These are phyloP conservation scores for Lizonia empirigonia DNA, from an alignment of 2,329 filamentous ascomycete species.

Conservation along the genomic window DNA sequence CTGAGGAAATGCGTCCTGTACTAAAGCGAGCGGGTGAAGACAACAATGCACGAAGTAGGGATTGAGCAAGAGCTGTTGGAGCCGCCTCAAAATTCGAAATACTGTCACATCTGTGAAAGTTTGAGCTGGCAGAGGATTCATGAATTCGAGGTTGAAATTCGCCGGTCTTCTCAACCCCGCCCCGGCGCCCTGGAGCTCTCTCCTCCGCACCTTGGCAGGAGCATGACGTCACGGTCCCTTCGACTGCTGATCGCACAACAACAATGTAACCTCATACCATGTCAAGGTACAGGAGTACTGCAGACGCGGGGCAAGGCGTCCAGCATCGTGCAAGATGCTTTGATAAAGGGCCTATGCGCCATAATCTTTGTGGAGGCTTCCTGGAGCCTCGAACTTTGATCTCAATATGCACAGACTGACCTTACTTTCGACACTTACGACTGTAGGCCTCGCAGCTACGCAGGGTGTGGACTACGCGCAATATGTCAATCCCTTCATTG, in stretches of 20 bases:
- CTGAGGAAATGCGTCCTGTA: too few relatives aligned
- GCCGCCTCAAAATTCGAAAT: too few relatives aligned
- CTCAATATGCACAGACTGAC: neutral
- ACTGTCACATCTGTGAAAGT: too few relatives aligned
- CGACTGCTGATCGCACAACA: neutral
- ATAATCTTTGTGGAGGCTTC: neutral
- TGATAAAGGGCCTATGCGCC: neutral
- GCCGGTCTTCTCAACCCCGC: neutral
- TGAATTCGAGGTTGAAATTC: neutral
- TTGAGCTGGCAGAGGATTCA: too few relatives aligned
- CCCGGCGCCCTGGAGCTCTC: neutral
- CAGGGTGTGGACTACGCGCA: slow-evolving; percentile 40
- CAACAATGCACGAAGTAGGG: too few relatives aligned
- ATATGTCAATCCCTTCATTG: slow-evolving; percentile 55
- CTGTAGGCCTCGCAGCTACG: slow-evolving; percentile 2
- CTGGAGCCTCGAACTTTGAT: neutral
- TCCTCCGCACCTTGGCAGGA: slow-evolving; percentile 3
- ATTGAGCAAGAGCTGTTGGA: too few relatives aligned
- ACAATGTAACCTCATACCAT: slow-evolving; percentile 12
- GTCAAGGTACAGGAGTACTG: neutral
- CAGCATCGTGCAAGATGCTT: neutral
- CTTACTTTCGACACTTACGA: neutral
- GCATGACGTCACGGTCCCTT: slow-evolving; percentile 8
- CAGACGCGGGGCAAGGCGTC: slow-evolving; percentile 3
- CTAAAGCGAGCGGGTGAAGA: too few relatives aligned